phyloP scores from a whole-genome alignment of 352 stramenopile species.

The Pythium folliculosum region DNA sequence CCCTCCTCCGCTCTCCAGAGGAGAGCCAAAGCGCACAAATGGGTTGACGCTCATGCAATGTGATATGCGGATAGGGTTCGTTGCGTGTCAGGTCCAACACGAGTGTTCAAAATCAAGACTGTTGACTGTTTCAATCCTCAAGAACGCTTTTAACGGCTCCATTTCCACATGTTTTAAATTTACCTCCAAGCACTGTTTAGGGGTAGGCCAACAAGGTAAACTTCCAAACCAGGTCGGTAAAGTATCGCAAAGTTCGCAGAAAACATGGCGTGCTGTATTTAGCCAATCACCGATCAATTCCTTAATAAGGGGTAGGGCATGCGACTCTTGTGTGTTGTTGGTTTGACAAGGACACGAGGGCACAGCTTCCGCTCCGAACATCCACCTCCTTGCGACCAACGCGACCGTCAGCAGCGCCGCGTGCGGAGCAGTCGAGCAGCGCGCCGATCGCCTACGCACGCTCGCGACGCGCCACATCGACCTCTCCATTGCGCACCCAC shows the following conservation, averaged over 20 bases:
- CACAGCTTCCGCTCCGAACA: not conserved
- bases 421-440: too few relatives aligned
- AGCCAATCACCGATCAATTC: conserved; percentile 2
- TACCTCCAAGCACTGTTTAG: not conserved
- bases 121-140: too few relatives aligned
- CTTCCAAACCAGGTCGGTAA: conserved; percentile 5
- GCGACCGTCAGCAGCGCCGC: not conserved
- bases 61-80: not conserved
- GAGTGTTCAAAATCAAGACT: too few relatives aligned
- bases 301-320: conserved; percentile 24
- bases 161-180: too few relatives aligned
- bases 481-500: too few relatives aligned
- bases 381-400: not conserved
- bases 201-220: not conserved
- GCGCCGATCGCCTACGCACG: too few relatives aligned
- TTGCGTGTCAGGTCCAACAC: too few relatives aligned
- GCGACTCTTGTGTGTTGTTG: conserved; percentile 20
- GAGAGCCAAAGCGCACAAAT: not conserved
- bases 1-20: not conserved
- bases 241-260: conserved; percentile 19
- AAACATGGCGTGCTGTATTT: conserved; percentile 9
- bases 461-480: too few relatives aligned
- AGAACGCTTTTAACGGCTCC: too few relatives aligned
- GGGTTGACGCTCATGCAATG: not conserved
- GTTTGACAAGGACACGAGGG: conserved; percentile 28